Percentiles rank a stretch among this genome's conserved stretches.
Conservation (phyloP, 2,329 filamentous ascomycete genomes). For the Botrytis squamosa region DNA sequence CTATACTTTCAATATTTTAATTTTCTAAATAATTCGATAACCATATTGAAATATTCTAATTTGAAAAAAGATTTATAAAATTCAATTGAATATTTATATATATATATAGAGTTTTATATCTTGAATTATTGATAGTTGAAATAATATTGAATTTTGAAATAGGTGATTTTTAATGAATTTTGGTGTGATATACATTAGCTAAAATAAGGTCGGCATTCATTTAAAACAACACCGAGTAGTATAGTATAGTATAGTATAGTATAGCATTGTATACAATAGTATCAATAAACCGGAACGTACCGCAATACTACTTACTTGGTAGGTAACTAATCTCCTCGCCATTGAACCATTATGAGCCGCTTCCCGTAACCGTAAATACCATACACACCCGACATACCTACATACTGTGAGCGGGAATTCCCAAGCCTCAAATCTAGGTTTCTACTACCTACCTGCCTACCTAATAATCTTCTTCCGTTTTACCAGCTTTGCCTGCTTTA, state of each 20-base stretch:
- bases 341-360: background rate
- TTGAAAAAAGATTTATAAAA: no score
- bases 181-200: no score
- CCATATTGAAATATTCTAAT: no score
- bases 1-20: no score
- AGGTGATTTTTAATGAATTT: no score
- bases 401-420: background rate
- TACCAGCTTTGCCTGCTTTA: background rate
- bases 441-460: background rate
- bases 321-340: background rate
- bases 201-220: no score
- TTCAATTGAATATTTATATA: no score
- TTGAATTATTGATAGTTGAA: no score
- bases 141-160: no score
- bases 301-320: background rate
- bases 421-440: background rate
- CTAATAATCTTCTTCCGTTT: background rate
- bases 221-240: no score
- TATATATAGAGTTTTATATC: no score
- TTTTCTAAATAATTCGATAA: no score
- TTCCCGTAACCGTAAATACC: background rate
- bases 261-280: background rate
- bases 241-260: background rate
- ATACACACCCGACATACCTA: background rate
- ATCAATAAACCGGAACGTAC: background rate